A percentile compares a stretch with the other conserved stretches of the same genome.
phyloP scores from a whole-genome alignment of 2,329 filamentous ascomycete genomes.

The Cryphonectria radicalis region DNA sequence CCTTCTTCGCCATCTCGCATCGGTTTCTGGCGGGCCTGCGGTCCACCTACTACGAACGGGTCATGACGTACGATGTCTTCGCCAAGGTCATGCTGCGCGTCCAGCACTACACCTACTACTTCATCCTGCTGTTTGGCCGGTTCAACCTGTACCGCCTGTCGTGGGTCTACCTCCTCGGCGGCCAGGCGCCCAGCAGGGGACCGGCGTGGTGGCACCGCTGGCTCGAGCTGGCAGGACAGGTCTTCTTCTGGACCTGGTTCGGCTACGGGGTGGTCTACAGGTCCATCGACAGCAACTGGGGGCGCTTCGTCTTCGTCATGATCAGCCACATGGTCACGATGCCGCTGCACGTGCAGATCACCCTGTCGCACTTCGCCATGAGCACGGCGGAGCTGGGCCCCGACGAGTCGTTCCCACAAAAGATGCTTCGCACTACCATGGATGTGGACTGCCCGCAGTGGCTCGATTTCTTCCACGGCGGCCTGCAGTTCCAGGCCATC shows the following conservation, averaged over 20 bases:
- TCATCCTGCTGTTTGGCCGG: constrained; percentile 77
- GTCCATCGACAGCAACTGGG: constrained; percentile 69
- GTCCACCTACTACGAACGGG: constrained; percentile 81
- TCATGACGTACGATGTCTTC: constrained; percentile 78
- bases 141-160: constrained; percentile 87
- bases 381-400: constrained; percentile 84
- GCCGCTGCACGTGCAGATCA: constrained; percentile 87
- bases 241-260: constrained; percentile 86
- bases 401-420: constrained; percentile 85
- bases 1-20: constrained; percentile 86
- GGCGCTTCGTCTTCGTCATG: constrained; percentile 75
- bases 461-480: constrained; percentile 89
- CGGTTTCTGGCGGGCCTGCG: constrained; percentile 73
- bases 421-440: constrained; percentile 92
- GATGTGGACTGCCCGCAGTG: constrained; percentile 86
- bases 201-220: constrained; percentile 83
- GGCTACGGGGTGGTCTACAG: constrained; percentile 81
- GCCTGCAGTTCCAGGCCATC: constrained; percentile 86
- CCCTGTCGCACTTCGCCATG: constrained; percentile 92
- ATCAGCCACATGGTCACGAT: constrained; percentile 81
- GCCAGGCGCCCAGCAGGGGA: constrained; percentile 73
- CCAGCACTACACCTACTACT: constrained; percentile 84
- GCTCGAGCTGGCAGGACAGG: constrained; percentile 75
- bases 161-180: constrained; percentile 74
- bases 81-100: constrained; percentile 72